These are phyloP conservation scores for Filosporella fistucella DNA, from an alignment of 495 filamentous ascomycete genomes.

Conservation along the genomic window DNA sequence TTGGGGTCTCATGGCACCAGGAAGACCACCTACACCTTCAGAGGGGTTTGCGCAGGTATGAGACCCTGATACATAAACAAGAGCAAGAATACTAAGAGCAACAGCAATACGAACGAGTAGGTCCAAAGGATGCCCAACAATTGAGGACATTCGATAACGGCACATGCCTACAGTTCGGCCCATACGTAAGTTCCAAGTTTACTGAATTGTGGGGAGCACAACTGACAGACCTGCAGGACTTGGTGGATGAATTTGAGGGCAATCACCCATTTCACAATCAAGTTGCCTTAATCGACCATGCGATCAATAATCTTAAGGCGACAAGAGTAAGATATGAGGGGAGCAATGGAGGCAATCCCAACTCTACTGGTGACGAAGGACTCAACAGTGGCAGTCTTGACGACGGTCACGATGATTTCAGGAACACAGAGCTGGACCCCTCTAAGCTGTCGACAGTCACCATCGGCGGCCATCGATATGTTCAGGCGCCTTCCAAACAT, in stretches of 20 bases:
- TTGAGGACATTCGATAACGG: constrained; percentile 14
- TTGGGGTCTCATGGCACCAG: constrained; percentile 20
- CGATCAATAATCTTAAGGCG: constrained; percentile 13
- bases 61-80: neutral
- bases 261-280: constrained; percentile 18
- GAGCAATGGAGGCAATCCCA: neutral
- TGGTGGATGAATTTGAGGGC: constrained; percentile 12
- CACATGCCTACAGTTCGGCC: constrained; percentile 19
- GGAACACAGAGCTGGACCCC: neutral
- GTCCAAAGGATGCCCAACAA: constrained; percentile 1
- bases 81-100: neutral
- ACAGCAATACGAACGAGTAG: constrained; percentile 14
- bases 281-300: constrained; percentile 11
- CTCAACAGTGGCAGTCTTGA: neutral
- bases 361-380: neutral
- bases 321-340: constrained; percentile 4
- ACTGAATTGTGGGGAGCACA: neutral
- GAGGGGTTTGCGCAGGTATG: constrained; percentile 20
- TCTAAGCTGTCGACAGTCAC: neutral
- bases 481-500: constrained; percentile 10
- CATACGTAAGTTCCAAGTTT: constrained; percentile 11
- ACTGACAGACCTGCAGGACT: constrained; percentile 13
- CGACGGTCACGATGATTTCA: constrained; percentile 14
- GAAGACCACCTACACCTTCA: constrained; percentile 17
- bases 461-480: neutral